phyloP scores from a whole-genome alignment of 1,284 basidiomycete species.

The Blastosporella zonata region DNA sequence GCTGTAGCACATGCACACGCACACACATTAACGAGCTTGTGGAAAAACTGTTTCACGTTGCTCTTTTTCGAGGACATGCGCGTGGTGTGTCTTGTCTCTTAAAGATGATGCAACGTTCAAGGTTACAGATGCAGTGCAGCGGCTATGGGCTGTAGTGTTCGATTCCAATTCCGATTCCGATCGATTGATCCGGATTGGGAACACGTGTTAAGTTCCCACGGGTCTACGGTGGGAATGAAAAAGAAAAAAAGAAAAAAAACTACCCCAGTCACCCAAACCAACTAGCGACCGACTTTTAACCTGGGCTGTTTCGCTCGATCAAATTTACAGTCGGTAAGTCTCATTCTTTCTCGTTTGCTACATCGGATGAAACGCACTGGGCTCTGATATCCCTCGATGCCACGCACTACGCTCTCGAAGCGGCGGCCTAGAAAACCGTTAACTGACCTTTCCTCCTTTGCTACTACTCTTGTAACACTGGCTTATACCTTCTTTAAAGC shows the following conservation, averaged over 20 bases:
- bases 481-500: not conserved
- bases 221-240: too few species aligned
- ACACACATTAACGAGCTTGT: constrained; percentile 5
- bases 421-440: constrained; percentile 91
- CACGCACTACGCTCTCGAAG: constrained; percentile 72
- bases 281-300: too few species aligned
- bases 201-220: too few species aligned
- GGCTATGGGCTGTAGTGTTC: too few species aligned
- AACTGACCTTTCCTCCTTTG: constrained; percentile 49
- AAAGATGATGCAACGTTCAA: too few species aligned
- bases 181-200: too few species aligned
- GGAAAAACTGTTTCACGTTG: constrained; percentile 29
- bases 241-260: too few species aligned
- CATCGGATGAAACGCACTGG: constrained; percentile 82
- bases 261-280: too few species aligned
- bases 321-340: constrained; percentile 9
- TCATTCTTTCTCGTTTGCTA: constrained; percentile 5
- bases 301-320: constrained; percentile 12
- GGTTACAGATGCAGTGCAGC: too few species aligned
- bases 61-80: constrained; percentile 21
- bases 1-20: too few species aligned
- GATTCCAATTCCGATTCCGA: too few species aligned
- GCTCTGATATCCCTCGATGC: constrained; percentile 74
- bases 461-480: not conserved
- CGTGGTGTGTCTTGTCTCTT: too few species aligned